These are phyloP conservation scores for Acacia pycnantha DNA, from an alignment of 331 rosid genomes.

Conservation along the genomic window DNA sequence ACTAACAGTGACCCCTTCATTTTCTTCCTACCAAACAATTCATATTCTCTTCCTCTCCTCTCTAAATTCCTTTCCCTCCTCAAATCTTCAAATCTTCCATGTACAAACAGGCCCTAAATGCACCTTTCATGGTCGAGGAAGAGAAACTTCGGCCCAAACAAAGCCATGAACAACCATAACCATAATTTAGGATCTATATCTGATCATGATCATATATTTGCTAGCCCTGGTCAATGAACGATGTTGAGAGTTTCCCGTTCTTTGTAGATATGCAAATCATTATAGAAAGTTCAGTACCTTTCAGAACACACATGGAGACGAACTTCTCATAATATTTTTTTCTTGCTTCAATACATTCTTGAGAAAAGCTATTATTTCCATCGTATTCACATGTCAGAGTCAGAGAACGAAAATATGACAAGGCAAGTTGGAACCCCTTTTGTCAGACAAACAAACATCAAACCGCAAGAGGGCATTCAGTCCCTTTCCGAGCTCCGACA, in stretches of 20 bases:
- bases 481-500: slow-evolving; percentile 3
- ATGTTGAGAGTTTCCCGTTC: background rate
- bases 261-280: slow-evolving; percentile 6
- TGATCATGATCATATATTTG: background rate
- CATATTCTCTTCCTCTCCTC: too few relatives aligned
- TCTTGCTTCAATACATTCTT: slow-evolving; percentile 1
- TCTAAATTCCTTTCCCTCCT: too few relatives aligned
- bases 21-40: too few relatives aligned
- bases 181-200: background rate
- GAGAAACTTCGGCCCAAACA: background rate
- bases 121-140: background rate
- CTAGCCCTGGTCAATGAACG: background rate
- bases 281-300: background rate
- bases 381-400: background rate
- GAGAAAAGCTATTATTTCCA: background rate
- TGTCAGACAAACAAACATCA: background rate
- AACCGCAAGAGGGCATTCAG: slow-evolving; percentile 13
- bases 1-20: too few relatives aligned
- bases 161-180: background rate
- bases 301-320: background rate
- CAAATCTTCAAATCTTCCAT: too few relatives aligned
- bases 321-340: background rate
- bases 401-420: background rate
- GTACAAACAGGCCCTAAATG: too few relatives aligned
- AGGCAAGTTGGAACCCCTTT: background rate